These are phyloP conservation scores for Tetracentron sinense DNA, from an alignment of 164 flowering plant species.

Conservation along the genomic window DNA sequence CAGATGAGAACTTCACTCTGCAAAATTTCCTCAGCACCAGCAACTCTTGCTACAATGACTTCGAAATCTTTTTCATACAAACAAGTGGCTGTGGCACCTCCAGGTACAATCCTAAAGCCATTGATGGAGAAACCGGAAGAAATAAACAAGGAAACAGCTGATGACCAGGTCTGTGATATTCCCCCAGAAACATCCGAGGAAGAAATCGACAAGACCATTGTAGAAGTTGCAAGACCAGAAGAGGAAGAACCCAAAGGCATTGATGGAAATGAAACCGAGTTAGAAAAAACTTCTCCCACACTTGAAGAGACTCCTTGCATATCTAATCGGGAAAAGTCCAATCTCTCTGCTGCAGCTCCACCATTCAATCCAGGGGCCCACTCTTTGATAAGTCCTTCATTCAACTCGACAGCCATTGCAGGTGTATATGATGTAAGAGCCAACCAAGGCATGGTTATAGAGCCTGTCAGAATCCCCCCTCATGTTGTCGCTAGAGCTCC, in stretches of 20 bases:
- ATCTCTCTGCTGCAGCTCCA: constrained; percentile 86
- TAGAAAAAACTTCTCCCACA: constrained; percentile 24
- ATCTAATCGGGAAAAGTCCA: constrained; percentile 35
- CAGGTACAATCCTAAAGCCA: constrained; percentile 71
- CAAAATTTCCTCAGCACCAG: constrained; percentile 24
- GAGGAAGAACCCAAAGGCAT: constrained; percentile 25
- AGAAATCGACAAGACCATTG: constrained; percentile 9
- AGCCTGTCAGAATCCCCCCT: constrained; percentile 35
- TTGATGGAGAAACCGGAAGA: constrained; percentile 42
- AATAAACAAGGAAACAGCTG: constrained; percentile 25
- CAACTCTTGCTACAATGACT: constrained; percentile 41
- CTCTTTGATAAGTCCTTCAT: constrained; percentile 29
- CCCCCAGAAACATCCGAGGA: constrained; percentile 30
- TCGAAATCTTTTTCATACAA: constrained; percentile 79
- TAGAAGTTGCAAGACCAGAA: constrained; percentile 17
- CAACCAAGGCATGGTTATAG: constrained; percentile 41
- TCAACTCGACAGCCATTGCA: constrained; percentile 32
- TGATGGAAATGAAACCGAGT: constrained; percentile 24
- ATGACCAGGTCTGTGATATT: constrained; percentile 13
- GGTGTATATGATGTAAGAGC: constrained; percentile 45
- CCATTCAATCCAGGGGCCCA: constrained; percentile 68
- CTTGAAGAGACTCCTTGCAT: constrained; percentile 19
- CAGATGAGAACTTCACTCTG: constrained; percentile 25
- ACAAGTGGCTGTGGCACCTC: constrained; percentile 83
- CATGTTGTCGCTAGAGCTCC: constrained; percentile 54